Conservation (phyloP, 2,329 filamentous ascomycete species). For the Ophiostoma tasmaniense region DNA sequence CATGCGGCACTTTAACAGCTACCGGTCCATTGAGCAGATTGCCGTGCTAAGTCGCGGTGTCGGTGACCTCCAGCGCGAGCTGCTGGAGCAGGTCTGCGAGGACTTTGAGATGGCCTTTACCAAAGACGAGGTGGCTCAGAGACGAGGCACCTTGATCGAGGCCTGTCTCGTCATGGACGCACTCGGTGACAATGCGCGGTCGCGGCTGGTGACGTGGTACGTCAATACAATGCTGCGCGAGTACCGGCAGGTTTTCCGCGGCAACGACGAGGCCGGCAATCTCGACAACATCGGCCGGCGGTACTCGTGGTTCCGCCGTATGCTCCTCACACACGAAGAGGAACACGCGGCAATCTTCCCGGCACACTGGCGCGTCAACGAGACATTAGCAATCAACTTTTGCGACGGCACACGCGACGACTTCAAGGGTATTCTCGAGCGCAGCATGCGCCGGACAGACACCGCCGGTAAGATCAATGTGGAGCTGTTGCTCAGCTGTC, state of each 20-base stretch:
- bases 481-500: conserved; percentile 43
- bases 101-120: conserved; percentile 95
- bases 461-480: conserved; percentile 48
- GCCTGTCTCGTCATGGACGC: conserved; percentile 93
- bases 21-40: conserved; percentile 95
- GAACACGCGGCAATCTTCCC: conserved; percentile 88
- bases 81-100: conserved; percentile 96
- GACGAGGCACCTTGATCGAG: conserved; percentile 66
- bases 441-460: conserved; percentile 69
- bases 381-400: conserved; percentile 82
- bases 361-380: conserved; percentile 77
- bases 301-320: conserved; percentile 94
- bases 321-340: conserved; percentile 90
- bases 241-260: conserved; percentile 90
- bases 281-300: conserved; percentile 92
- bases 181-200: conserved; percentile 75
- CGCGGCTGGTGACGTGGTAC: conserved; percentile 86
- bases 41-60: conserved; percentile 87
- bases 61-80: conserved; percentile 81
- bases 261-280: conserved; percentile 92
- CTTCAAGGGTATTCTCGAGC: conserved; percentile 85
- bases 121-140: conserved; percentile 68
- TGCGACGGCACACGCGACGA: conserved; percentile 94
- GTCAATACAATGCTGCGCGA: conserved; percentile 94
- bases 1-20: conserved; percentile 98